phyloP scores from a whole-genome alignment of 306 rosid species.

The Medicago ruthenica region DNA sequence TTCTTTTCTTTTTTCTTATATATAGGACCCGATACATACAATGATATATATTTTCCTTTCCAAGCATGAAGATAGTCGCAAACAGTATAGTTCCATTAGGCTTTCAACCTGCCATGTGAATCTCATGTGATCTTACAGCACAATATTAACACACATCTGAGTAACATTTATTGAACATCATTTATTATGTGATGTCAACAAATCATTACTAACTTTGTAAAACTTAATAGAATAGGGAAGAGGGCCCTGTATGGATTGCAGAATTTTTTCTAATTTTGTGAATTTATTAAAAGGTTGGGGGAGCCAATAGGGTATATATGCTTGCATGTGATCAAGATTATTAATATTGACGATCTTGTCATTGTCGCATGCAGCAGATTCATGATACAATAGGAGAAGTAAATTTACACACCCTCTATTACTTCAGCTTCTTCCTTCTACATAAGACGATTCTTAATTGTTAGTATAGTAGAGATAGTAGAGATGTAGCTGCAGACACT shows the following conservation, averaged over 20 bases:
- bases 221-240: background rate
- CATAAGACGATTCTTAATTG: background rate
- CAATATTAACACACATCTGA: background rate
- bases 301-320: background rate
- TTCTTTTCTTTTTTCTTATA: too few species aligned
- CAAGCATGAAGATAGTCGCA: background rate
- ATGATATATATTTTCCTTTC: background rate
- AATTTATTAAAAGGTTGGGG: background rate
- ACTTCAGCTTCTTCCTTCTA: background rate
- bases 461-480: background rate
- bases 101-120: conserved; percentile 9
- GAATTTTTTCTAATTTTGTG: background rate
- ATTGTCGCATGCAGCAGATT: background rate
- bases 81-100: conserved; percentile 1
- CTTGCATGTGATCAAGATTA: background rate
- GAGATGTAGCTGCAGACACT: background rate
- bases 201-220: background rate
- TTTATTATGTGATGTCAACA: background rate
- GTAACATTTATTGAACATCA: background rate
- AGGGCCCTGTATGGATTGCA: background rate
- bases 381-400: background rate
- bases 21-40: too few species aligned
- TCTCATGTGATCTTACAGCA: background rate
- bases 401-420: background rate
- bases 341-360: too few species aligned